Evolutionary conservation across 2,329 filamentous ascomycete species (phyloP).

Genomic region (Golovinomyces cichoracearum): DNA sequence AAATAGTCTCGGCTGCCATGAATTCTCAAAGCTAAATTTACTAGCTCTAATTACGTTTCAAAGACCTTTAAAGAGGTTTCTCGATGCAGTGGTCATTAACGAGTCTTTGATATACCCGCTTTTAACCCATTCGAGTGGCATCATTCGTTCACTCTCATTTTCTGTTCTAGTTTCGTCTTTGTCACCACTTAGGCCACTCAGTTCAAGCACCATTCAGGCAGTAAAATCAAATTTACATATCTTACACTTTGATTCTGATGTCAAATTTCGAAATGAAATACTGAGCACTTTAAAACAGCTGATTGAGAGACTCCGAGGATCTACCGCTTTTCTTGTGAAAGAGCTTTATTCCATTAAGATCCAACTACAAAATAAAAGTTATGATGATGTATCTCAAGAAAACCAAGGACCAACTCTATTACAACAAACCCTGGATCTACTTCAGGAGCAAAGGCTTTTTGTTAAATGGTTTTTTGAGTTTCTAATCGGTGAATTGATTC

Average conservation of each 20-base stretch:
- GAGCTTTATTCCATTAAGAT: constrained; percentile 10
- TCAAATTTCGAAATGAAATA: constrained; percentile 62
- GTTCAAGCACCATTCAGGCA: constrained; percentile 30
- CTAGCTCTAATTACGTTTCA: constrained; percentile 14
- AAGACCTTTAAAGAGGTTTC: constrained; percentile 16
- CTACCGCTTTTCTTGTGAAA: constrained; percentile 29
- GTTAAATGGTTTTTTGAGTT: constrained; percentile 51
- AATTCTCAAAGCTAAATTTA: constrained; percentile 3
- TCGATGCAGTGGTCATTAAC: constrained; percentile 16
- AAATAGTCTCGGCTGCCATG: constrained; percentile 3
- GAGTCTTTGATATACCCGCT: constrained; percentile 24
- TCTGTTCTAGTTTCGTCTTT: constrained; percentile 55
- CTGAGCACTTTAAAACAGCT: constrained; percentile 50
- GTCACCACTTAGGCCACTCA: constrained; percentile 48
- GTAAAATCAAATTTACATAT: constrained; percentile 39
- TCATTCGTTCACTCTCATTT: constrained; percentile 54
- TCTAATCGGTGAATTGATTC: constrained; percentile 44
- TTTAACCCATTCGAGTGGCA: constrained; percentile 28
- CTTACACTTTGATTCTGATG: constrained; percentile 61
- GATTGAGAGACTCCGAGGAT: constrained; percentile 46
- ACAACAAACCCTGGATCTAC: constrained; percentile 4
- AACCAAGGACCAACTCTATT: constrained; percentile 8
- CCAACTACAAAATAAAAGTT: constrained; percentile 1
- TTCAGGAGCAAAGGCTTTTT: constrained; percentile 32
- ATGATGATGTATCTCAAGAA: not conserved